phyloP scores from a whole-genome alignment of 2,329 filamentous ascomycete species.

The Berkeleyomyces rouxiae region DNA sequence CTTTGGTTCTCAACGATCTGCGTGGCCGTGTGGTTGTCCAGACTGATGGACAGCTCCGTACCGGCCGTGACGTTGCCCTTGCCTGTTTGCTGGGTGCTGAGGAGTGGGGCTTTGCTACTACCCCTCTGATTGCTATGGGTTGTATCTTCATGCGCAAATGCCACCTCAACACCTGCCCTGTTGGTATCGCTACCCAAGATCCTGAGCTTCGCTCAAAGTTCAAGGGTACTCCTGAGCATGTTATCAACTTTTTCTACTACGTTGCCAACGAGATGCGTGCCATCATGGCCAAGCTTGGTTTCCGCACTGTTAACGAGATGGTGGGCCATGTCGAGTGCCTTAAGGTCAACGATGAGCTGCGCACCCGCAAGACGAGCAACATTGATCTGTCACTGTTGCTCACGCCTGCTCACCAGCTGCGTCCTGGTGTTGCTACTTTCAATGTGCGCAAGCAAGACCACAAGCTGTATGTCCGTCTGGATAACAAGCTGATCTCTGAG shows the following conservation, averaged over 20 bases:
- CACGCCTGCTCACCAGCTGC: conserved; percentile 87
- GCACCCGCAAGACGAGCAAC: conserved; percentile 77
- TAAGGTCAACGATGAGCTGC: conserved; percentile 72
- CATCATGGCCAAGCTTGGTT: conserved; percentile 91
- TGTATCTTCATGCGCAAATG: conserved; percentile 90
- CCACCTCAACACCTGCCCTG: conserved; percentile 61
- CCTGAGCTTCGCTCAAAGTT: conserved; percentile 92
- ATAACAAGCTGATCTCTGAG: conserved; percentile 95
- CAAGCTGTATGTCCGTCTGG: conserved; percentile 75
- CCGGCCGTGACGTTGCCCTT: conserved; percentile 83
- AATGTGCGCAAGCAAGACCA: conserved; percentile 97
- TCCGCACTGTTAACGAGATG: conserved; percentile 96
- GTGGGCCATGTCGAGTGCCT: conserved; percentile 80
- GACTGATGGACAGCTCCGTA: conserved; percentile 86
- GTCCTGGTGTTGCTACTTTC: conserved; percentile 88
- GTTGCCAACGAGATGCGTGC: conserved; percentile 88
- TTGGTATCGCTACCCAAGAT: conserved; percentile 90
- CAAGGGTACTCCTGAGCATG: conserved; percentile 78
- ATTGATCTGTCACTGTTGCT: conserved; percentile 86
- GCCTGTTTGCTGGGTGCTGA: conserved; percentile 93
- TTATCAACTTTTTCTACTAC: conserved; percentile 99
- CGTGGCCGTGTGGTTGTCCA: conserved; percentile 91
- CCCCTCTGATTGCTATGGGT: conserved; percentile 89
- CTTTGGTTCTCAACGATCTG: conserved; percentile 84
- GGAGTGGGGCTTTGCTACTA: conserved; percentile 92